A percentile compares a stretch with the other conserved stretches of the same genome.
Evolutionary conservation across 2,329 filamentous ascomycete species (phyloP).

Genomic region (Colletotrichum siamense): DNA sequence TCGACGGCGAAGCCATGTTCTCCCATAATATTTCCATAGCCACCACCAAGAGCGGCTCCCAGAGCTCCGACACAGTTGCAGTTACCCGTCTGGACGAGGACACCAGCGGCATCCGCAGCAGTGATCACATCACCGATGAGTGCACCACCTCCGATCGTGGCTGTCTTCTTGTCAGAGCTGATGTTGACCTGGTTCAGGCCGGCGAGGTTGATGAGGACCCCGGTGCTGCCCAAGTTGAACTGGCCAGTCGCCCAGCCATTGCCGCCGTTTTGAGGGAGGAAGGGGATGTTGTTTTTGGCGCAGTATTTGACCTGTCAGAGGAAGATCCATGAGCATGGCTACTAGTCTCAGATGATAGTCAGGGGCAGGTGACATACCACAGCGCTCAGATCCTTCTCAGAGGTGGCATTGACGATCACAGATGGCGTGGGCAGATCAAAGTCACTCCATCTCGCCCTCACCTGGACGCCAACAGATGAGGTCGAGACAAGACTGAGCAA

Average conservation of each 20-base stretch:
- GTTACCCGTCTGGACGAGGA: constrained; percentile 24
- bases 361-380: not conserved
- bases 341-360: not conserved
- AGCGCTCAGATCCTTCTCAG: constrained; percentile 22
- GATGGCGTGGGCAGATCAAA: constrained; percentile 22
- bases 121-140: constrained; percentile 13
- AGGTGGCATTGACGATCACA: constrained; percentile 21
- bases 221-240: constrained; percentile 16
- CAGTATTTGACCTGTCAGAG: constrained; percentile 14
- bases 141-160: constrained; percentile 22
- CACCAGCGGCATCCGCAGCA: constrained; percentile 10
- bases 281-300: not conserved
- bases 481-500: not conserved
- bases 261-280: constrained; percentile 22
- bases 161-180: constrained; percentile 18
- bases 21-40: constrained; percentile 20
- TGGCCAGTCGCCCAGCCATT: constrained; percentile 19
- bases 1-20: constrained; percentile 31
- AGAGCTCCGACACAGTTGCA: constrained; percentile 31
- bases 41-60: constrained; percentile 24
- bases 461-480: not conserved
- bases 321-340: not conserved
- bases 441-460: constrained; percentile 23
- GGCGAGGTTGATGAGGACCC: constrained; percentile 28
- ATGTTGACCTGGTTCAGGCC: constrained; percentile 25